Percentiles rank a stretch among this genome's conserved stretches.
phyloP scores from a whole-genome alignment of 2,329 filamentous ascomycete species.

The Sporothrix dimorphospora region DNA sequence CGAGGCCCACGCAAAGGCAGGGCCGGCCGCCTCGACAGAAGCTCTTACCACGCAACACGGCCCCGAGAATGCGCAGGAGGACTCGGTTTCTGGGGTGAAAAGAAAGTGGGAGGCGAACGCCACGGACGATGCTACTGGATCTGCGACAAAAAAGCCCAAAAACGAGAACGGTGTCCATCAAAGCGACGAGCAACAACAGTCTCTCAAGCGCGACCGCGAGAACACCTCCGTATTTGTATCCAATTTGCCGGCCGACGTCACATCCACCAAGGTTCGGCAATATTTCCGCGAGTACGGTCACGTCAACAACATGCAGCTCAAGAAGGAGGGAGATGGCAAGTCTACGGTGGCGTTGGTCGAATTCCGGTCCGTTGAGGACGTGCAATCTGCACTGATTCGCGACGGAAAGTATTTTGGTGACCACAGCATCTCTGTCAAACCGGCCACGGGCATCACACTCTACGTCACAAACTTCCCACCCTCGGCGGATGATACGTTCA shows the following conservation, averaged over 20 bases:
- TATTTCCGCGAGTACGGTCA: conserved; percentile 92
- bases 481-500: conserved; percentile 69
- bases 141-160: conserved; percentile 68
- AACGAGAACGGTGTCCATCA: conserved; percentile 44
- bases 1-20: not conserved
- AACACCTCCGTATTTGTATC: conserved; percentile 83
- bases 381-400: conserved; percentile 76
- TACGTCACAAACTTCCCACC: conserved; percentile 91
- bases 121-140: conserved; percentile 53
- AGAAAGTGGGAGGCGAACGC: conserved; percentile 70
- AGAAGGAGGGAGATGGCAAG: conserved; percentile 62
- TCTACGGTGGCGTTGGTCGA: conserved; percentile 78
- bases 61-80: conserved; percentile 39
- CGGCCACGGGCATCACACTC: conserved; percentile 78
- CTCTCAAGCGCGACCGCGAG: conserved; percentile 80
- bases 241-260: conserved; percentile 71
- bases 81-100: conserved; percentile 58
- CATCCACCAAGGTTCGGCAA: conserved; percentile 74
- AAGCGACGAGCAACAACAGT: conserved; percentile 34
- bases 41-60: conserved; percentile 27
- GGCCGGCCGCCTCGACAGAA: not conserved
- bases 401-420: conserved; percentile 80
- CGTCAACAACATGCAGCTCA: conserved; percentile 75
- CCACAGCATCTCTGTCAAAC: conserved; percentile 70
- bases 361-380: conserved; percentile 80